A percentile compares a stretch with the other conserved stretches of the same genome.
phyloP scores from a whole-genome alignment of 2,329 filamentous ascomycete species.

The Paecilomyces sp. region DNA sequence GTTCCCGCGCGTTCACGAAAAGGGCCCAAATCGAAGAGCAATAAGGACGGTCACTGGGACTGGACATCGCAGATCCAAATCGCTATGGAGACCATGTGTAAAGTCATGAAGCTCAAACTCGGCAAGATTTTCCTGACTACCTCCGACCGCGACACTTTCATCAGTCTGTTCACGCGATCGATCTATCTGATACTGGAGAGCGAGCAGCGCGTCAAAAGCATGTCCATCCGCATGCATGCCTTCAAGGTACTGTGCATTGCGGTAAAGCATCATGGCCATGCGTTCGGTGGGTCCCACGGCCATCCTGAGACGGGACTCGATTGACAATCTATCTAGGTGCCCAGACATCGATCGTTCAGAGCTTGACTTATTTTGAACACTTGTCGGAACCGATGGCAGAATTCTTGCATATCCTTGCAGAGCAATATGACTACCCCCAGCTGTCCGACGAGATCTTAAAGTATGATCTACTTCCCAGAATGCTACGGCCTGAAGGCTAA shows the following conservation, averaged over 20 bases:
- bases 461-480: conserved; percentile 18
- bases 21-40: conserved; percentile 62
- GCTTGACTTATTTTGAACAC: conserved; percentile 96
- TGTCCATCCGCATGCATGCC: conserved; percentile 85
- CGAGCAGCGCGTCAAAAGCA: conserved; percentile 85
- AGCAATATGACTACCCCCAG: conserved; percentile 97
- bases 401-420: conserved; percentile 88
- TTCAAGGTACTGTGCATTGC: conserved; percentile 97
- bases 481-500: conserved; percentile 12
- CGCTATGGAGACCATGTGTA: conserved; percentile 90
- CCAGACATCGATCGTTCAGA: conserved; percentile 96
- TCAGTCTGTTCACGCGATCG: conserved; percentile 82
- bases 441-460: conserved; percentile 84
- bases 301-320: neutral
- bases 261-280: conserved; percentile 95
- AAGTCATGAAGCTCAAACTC: conserved; percentile 86
- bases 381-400: conserved; percentile 99
- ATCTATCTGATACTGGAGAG: conserved; percentile 93
- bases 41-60: conserved; percentile 78
- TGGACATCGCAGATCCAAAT: conserved; percentile 79
- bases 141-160: conserved; percentile 91
- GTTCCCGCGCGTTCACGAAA: conserved; percentile 68
- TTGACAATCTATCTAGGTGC: conserved; percentile 54
- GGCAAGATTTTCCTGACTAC: conserved; percentile 92
- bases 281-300: conserved; percentile 60